Base-by-base conservation (phyloP, 345 rosid genomes). In the Pseudoturritis turrita region DNA sequence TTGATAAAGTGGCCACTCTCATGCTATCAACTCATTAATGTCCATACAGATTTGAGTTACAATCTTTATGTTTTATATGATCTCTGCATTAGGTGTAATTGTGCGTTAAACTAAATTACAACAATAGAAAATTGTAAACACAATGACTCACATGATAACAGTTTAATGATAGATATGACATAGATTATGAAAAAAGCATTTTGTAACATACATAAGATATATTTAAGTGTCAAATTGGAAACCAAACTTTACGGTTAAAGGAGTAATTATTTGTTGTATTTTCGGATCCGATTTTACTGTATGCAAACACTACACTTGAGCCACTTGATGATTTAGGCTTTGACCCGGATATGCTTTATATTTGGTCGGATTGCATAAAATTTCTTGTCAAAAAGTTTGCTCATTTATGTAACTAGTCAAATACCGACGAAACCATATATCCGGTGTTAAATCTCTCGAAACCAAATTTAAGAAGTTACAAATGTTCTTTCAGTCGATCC, bases 1-100 rank as follows among this genome's bases (percentile, higher is more conserved):
- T 55, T 65, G 59, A 74, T 65, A 57, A 37, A 37, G 59, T 57
- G 45, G 67, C 31, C 78, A 65, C 59, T 46, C 51, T 56, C 26
- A 46, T 74, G 67, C 12, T 50, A 49, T 65, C 62, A 21, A 58
- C 45, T 50, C 53, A 39, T 65, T 13, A 26, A 19, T 64, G 65
- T 25, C 37, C 63, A 62, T 43, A 53, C 57, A 45, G 57, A 46
- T 17, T n/a, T 17, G 40, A 7, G 45, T 36, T 49, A 19, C 21
- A 61, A 40, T 21, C 36, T 52, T 72, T 65, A 19, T 60, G 35
- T 28, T 12, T 46, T 17, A 53, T 17, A 53, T 52, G 6, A 44
- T 53, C 4, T 33, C 51, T 52, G 55, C 23, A 73, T 18, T 45
- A 73, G 41, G 3, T 44, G 9, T 22, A 23, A 26, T 14, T 37